Evolutionary conservation across 805 yeast genomes (phyloP), one percentile per base, ranked within the genome.

Genomic region (Monosporozyma servazzii): DNA sequence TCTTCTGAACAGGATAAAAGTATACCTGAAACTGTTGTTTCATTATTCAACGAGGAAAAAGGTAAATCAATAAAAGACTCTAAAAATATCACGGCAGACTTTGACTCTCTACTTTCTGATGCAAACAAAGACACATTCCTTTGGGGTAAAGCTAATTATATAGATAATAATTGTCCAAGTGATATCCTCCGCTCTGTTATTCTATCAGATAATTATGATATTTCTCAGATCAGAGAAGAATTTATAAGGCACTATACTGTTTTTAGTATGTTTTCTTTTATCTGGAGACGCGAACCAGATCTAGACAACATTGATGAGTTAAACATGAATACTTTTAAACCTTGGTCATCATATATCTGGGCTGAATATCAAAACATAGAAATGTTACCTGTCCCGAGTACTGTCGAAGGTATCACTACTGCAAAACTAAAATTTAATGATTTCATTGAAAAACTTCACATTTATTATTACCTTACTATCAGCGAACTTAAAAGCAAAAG

Each of bases 301-400:
- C 23, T 18, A 5, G 13, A 55, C 17, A 17, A 48, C 2, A 39
- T 46, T 3, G 13, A 21, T 18, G 13, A 17, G 8, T 13, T 47
- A 6, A 40, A 39, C 7, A 20, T 33, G 18, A 18, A 41, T 23
- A n/a, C 23, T 1, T 11, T 21, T 3, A 55, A 49, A 15, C 54
- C 62, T 2, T 58, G 60, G 58, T 65, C 62, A 47, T 31, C 27
- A 10, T 56, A 45, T 44, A 59, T 64, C n/a, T 56, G 62, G 56
- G 33, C 54, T 5, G 48, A 52, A 30, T 50, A 46, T 29, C 21
- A 45, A 20, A 50, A 53, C 11, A 5, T 61, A 15, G 52, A 57
- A 25, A 31, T 46, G 4, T 9, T 48, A 9, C 39, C 48, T 18
- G 9, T 36, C 3, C 58, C 60, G 3, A 30, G 29, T 15, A 51